Base-by-base conservation (phyloP, 1,284 basidiomycete species). In the Trametes sp. region DNA sequence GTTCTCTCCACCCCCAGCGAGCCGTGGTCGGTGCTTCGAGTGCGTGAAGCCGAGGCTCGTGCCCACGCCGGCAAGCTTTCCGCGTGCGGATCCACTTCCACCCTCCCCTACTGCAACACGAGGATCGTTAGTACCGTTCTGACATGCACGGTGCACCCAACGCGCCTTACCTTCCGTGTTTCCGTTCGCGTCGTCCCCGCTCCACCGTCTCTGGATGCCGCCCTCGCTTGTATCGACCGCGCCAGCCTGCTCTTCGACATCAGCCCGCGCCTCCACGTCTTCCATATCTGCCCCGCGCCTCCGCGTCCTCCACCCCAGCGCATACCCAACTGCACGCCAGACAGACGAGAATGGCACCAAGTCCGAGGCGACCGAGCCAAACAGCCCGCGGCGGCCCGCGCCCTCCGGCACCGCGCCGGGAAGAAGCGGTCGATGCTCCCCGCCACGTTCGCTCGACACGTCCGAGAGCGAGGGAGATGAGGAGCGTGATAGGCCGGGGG, bases 1-100 rank as follows among this genome's bases (percentile, higher is more conserved):
- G 67, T 83, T 83, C 63, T 79, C 74, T 1, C 80, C 80, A 10
- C 76, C 76, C 0, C 79, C 78, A 10, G 78, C 78, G 23, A 81
- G 69, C 2, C 71, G 66, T 13, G 78, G 78, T 21, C 75, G 66
- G 62, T 78, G 76, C 62, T 81, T 81, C 44, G 67, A 61, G 50
- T 75, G 73, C 14, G 61, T 65, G 10, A 67, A 45, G 1, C 62
- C 59, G 2, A 63, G 59, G 9, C 63, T 48, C 31, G 29, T 45
- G 38, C 53, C 49, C 31, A 57, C 51, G 29, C 48, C 59, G n/a
- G 14, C 24, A 11, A 48, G 31, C 13, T 9, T 29, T 24, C 21
- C 49, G 19, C 28, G 36, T 21, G 31, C 8, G 21, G 23, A 28
- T 7, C 28, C 24, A 4, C 26, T 29, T 19, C 23, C 31, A 41